Base-by-base conservation (phyloP, 306 rosid species). In the Betula pendula region DNA sequence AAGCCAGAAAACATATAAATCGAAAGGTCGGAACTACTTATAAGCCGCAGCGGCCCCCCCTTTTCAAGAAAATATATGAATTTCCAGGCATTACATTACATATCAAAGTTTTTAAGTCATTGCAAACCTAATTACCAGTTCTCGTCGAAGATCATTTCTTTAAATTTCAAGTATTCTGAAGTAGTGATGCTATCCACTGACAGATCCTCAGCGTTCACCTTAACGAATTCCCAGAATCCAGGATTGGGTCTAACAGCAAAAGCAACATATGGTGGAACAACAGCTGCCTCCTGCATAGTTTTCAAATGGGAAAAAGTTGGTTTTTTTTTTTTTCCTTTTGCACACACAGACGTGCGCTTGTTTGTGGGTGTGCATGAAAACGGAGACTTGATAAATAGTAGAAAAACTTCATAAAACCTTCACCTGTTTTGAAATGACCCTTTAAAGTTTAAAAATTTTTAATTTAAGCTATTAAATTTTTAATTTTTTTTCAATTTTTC, bases 231-330 rank as follows among this genome's bases (percentile, higher is more conserved):
- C 97, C 96, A 94, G 47, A 81, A 80, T 40, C 98, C 97, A 24
- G 98, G 98, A 74, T 73, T 81, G 55, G 90, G 91, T 87, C 98
- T 87, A 66, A 94, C 50, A 29, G 90, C 88, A 82, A 94, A 91
- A 22, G 91, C 92, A 69, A 94, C 89, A 86, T 85, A 70, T 67
- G 98, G 98, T 71, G 97, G 96, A 75, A 75, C 49, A 10, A 85
- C 96, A 49, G 88, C 83, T 16, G 98, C 98, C 78, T 90, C 98
- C 98, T 94, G 82, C 78, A 83, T 79, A 38, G 19, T 59, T 75
- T 72, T 53, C 68, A 87, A 1, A 65, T 3, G 25, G 25, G 10
- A 35, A 38, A 65, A 38, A 9, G 27, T 65, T 65, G 4, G n/a
- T n/a, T 22, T 1, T 0, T 38, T 38, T 3, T 3, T 33, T 35